Conservation (phyloP, 306 rosid genomes). For the Casuarina equisetifolia region DNA sequence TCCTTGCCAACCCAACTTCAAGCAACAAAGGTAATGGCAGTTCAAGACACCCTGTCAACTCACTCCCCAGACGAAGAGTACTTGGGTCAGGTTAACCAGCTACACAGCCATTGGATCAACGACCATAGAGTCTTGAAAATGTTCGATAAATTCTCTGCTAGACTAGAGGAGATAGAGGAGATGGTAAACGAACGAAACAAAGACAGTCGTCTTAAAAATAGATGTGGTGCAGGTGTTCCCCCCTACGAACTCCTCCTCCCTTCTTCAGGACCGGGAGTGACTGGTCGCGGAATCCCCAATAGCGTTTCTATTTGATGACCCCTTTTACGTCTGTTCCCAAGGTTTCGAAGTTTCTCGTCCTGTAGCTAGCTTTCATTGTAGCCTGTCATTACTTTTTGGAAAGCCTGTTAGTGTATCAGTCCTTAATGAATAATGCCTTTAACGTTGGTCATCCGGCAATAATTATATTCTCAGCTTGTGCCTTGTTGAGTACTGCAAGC, state of each 20-base stretch:
- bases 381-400: neutral
- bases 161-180: conserved; percentile 75
- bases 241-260: conserved; percentile 84
- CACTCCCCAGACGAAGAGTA: conserved; percentile 98
- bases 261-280: conserved; percentile 84
- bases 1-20: conserved; percentile 92
- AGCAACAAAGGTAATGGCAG: conserved; percentile 99
- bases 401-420: neutral
- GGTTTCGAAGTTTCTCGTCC: neutral
- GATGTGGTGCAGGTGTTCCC: conserved; percentile 91
- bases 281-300: conserved; percentile 92
- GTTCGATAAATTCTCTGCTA: conserved; percentile 55
- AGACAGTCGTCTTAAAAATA: conserved; percentile 53
- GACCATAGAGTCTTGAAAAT: conserved; percentile 48
- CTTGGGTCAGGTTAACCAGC: conserved; percentile 67
- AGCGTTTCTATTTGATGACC: conserved; percentile 70
- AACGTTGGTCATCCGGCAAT: neutral
- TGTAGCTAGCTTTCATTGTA: neutral
- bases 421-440: neutral
- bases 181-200: conserved; percentile 69
- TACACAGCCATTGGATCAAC: conserved; percentile 67
- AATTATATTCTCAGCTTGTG: neutral
- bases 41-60: conserved; percentile 85
- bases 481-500: neutral
- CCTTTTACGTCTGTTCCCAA: neutral